Evolutionary conservation across 2,329 filamentous ascomycete genomes (phyloP), one percentile per base, ranked within the genome.

Genomic region (Ophiostoma himal-ulmi): DNA sequence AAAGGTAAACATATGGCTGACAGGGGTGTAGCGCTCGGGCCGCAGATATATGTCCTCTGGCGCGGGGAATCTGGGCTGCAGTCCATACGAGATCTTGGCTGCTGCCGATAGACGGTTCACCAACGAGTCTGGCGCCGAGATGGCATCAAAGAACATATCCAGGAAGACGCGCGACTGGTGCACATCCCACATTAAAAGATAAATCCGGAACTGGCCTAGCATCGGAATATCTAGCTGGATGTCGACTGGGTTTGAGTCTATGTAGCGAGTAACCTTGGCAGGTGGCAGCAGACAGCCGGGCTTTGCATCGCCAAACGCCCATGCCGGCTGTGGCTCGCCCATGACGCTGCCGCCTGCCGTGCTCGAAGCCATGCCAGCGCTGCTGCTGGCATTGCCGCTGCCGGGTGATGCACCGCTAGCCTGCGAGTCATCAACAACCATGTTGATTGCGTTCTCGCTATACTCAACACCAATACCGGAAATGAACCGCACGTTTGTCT

Each of bases 181-280:
- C 82, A 92, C 82, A 75, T 91, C 83, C 75, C 86, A 87, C 72
- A 88, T 85, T 72, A 94, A 85, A 72, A 93, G 84, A 77, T 91
- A 93, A 65, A 93, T 85, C 67, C 89, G 85, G 81, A 93, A 94
- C 76, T 94, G 91, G 36, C 91, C 89, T 6, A 93, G 81, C 78
- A 92, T 86, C 1, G 91, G 91, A 64, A 93, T 91, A 75, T 93
- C 91, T 6, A 92, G 86, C 77, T 94, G 90, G 37, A 93, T 81
- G 74, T 93, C 89, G 60, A 94, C 87, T 0, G 91, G 91, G 75
- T 93, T 94, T 3, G 90, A 88, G 78, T 94, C 91, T 68, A 93
- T 85, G 76, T 90, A 93, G 37, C 91, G 85, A 0, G 89, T 91
- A 22, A 89, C 90, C 78, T 87, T 90, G 57, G 88, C 88, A 2